These are phyloP conservation scores for Carex sylvatica DNA, from an alignment of 202 grass and related monocot genomes.

Conservation along the genomic window DNA sequence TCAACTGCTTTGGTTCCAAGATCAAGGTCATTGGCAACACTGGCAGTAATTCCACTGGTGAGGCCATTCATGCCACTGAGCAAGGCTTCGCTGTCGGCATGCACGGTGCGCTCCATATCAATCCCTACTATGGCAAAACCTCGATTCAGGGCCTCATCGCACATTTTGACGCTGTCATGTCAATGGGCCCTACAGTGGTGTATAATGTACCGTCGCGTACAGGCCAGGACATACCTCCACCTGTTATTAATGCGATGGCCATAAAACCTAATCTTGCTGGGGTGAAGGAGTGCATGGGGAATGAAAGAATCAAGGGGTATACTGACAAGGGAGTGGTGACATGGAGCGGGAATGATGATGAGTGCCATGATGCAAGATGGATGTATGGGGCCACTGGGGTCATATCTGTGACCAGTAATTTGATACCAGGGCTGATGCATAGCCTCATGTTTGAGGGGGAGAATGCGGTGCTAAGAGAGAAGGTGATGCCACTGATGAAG, in stretches of 20 bases:
- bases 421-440: slow-evolving; percentile 73
- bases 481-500: slow-evolving; percentile 68
- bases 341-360: slow-evolving; percentile 85
- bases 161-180: slow-evolving; percentile 77
- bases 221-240: slow-evolving; percentile 74
- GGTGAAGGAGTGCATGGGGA: slow-evolving; percentile 83
- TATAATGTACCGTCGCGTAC: slow-evolving; percentile 84
- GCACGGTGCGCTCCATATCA: slow-evolving; percentile 86
- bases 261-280: slow-evolving; percentile 60
- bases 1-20: slow-evolving; percentile 85
- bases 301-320: slow-evolving; percentile 68
- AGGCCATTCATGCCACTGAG: slow-evolving; percentile 74
- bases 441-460: slow-evolving; percentile 68
- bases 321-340: slow-evolving; percentile 51
- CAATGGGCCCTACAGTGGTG: slow-evolving; percentile 81
- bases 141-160: slow-evolving; percentile 53
- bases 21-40: slow-evolving; percentile 83
- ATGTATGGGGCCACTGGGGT: slow-evolving; percentile 66
- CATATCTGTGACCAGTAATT: slow-evolving; percentile 83
- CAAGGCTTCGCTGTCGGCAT: slow-evolving; percentile 85
- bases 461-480: slow-evolving; percentile 44
- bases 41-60: slow-evolving; percentile 77
- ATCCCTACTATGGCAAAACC: slow-evolving; percentile 96
- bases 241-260: slow-evolving; percentile 49
- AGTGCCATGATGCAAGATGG: slow-evolving; percentile 91